Evolutionary conservation across 805 yeast species (phyloP), one percentile per base, ranked within the genome.

Genomic region (Wilhelminamyces savonicus): DNA sequence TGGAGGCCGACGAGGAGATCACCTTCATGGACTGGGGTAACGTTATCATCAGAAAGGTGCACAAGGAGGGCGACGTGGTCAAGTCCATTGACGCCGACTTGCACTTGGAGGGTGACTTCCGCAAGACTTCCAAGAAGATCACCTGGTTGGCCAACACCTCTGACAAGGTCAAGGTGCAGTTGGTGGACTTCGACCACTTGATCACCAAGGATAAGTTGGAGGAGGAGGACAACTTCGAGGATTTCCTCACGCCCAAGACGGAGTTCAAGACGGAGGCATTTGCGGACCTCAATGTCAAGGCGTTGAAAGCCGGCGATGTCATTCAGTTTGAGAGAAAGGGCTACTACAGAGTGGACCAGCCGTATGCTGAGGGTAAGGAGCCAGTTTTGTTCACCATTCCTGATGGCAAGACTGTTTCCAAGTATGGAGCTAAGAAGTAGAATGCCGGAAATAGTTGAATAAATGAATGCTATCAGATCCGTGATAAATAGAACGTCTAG

Each of bases 11-110:
- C 41, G 97, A 90, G 64, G 97, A 90, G 66, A 69, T 88, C 40
- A 90, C 97, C n/a, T 74, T 90, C 50, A 90, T 90, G 97, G 97
- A 90, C 63, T 90, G 97, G 97, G 97, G 97, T 71, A 90, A 90
- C 56, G 82, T 78, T 35, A 82, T 90, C 43, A 66, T 88, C 42
- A 74, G 81, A 42, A 75, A 76, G 55, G 72, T 88, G 51, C 62
- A 62, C 54, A 78, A 74, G 55, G 78, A 76, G 40, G 82, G 73
- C 35, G 72, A 59, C 27, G 40, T 66, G 22, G 82, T 82, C 32
- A 68, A 66, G 27, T 65, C 79, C 3, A 65, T 90, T 38, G 81
- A 75, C 31, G 95, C 86, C 33, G 80, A 76, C 46, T 69, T 90
- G 48, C 82, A 90, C 59, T 72, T 90, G 52, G 96, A 84, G 43